Conservation (phyloP, 805 yeast species). For the Cyberlindnera mycetangii region DNA sequence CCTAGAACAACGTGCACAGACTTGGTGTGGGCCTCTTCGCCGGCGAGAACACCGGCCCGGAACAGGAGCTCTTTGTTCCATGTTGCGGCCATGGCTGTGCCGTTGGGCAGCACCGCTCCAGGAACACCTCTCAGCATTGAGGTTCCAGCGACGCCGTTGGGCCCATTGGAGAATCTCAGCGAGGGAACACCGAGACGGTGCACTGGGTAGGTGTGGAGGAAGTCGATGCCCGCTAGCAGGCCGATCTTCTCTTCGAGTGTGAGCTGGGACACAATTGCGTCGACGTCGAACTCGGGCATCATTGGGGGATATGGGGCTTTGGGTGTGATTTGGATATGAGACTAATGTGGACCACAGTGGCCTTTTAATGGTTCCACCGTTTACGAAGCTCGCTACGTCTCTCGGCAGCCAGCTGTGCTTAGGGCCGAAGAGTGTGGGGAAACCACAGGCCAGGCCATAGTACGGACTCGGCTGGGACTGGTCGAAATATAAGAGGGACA, state of each 20-base stretch:
- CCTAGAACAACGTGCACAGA: constrained; percentile 50
- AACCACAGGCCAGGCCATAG: no score
- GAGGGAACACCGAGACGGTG: constrained; percentile 42
- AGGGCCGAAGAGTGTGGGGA: no score
- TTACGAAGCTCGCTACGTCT: no score
- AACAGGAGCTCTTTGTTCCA: constrained; percentile 47
- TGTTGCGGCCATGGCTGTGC: constrained; percentile 57
- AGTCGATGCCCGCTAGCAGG: constrained; percentile 42
- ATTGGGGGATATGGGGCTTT: no score
- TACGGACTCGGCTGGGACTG: no score
- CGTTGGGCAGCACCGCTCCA: constrained; percentile 55
- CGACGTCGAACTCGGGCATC: constrained; percentile 25
- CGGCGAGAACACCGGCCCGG: constrained; percentile 53
- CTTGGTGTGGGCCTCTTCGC: constrained; percentile 50
- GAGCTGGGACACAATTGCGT: constrained; percentile 25
- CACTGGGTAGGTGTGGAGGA: constrained; percentile 48
- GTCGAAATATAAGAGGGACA: no score
- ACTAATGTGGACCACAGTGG: no score
- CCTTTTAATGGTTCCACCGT: no score
- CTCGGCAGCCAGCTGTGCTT: no score
- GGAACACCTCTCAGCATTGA: constrained; percentile 49
- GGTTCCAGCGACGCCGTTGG: constrained; percentile 63
- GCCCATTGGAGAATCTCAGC: constrained; percentile 54
- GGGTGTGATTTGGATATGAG: no score
- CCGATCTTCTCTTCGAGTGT: constrained; percentile 28